Evolutionary conservation across 495 filamentous ascomycete genomes (phyloP).

Genomic region (Terfezia claveryi): DNA sequence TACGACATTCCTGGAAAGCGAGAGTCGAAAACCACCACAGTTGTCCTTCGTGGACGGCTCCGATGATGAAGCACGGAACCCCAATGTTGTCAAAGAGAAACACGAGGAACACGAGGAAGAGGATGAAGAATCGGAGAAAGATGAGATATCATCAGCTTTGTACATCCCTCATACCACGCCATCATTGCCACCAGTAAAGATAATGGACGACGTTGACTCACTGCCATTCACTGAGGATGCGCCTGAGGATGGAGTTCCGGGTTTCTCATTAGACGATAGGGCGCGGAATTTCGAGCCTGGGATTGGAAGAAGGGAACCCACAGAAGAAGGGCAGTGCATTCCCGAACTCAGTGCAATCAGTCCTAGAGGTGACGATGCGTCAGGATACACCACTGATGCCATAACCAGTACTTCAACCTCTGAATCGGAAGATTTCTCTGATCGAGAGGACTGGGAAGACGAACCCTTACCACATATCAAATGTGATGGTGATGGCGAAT

Average conservation of each 20-base stretch:
- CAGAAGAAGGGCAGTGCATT: too few species aligned
- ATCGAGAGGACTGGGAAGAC: constrained; percentile 3
- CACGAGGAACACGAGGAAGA: constrained; percentile 25
- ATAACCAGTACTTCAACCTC: neutral
- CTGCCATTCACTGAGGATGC: too few species aligned
- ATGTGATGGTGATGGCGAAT: constrained; percentile 3
- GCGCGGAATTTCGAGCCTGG: too few species aligned
- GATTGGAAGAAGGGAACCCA: too few species aligned
- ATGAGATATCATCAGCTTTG: constrained; percentile 84
- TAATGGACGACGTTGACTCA: too few species aligned
- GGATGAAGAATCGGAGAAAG: constrained; percentile 69
- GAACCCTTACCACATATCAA: too few species aligned
- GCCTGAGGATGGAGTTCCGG: too few species aligned
- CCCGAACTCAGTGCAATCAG: too few species aligned
- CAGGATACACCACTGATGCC: neutral
- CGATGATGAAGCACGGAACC: constrained; percentile 5
- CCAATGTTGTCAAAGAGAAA: constrained; percentile 4
- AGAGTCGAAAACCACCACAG: constrained; percentile 4
- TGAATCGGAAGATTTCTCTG: neutral
- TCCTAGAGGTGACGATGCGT: neutral
- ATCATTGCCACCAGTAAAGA: constrained; percentile 3
- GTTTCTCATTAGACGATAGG: too few species aligned
- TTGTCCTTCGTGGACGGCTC: constrained; percentile 14
- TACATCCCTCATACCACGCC: constrained; percentile 66
- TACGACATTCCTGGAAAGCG: constrained; percentile 7